Evolutionary conservation across 352 stramenopile genomes (phyloP).

Genomic region (Globisporangium okanoganense): DNA sequence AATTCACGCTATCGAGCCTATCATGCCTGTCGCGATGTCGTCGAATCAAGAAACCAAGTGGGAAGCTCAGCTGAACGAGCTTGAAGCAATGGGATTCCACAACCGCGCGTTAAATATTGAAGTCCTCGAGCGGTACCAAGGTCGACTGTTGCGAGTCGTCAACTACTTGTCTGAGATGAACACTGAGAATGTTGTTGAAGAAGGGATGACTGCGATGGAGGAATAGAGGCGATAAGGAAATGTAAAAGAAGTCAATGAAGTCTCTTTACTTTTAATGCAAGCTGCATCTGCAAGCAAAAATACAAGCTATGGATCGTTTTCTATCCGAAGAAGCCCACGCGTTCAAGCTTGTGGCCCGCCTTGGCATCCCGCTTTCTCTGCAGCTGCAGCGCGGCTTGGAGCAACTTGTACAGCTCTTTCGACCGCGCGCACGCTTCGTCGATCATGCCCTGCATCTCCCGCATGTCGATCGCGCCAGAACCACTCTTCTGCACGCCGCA

Average conservation of each 20-base stretch:
- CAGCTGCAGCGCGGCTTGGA: conserved; percentile 42
- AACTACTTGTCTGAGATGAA: conserved; percentile 76
- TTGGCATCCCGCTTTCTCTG: conserved; percentile 46
- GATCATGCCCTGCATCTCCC: conserved; percentile 79
- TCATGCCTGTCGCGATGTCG: conserved; percentile 49
- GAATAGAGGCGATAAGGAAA: conserved; percentile 21
- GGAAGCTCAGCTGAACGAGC: conserved; percentile 55
- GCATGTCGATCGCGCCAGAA: conserved; percentile 56
- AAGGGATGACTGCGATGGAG: conserved; percentile 33
- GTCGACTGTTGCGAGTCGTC: conserved; percentile 74
- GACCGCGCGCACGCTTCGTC: conserved; percentile 63
- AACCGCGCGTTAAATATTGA: conserved; percentile 60
- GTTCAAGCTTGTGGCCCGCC: conserved; percentile 46
- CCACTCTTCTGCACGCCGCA: conserved; percentile 79
- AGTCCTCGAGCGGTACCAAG: conserved; percentile 78
- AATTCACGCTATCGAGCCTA: conserved; percentile 71
- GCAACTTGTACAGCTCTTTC: conserved; percentile 58
- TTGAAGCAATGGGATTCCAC: conserved; percentile 71
- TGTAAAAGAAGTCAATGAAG: background rate
- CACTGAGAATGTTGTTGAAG: conserved; percentile 9
- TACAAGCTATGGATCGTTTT: background rate
- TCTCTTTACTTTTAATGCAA: conserved; percentile 7
- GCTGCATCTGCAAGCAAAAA: background rate
- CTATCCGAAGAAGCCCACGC: conserved; percentile 64
- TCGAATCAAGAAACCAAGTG: conserved; percentile 54